A percentile compares a stretch with the other conserved stretches of the same genome.
These are phyloP conservation scores for Eucalyptus cloeziana DNA, from an alignment of 345 rosid genomes.

Conservation along the genomic window DNA sequence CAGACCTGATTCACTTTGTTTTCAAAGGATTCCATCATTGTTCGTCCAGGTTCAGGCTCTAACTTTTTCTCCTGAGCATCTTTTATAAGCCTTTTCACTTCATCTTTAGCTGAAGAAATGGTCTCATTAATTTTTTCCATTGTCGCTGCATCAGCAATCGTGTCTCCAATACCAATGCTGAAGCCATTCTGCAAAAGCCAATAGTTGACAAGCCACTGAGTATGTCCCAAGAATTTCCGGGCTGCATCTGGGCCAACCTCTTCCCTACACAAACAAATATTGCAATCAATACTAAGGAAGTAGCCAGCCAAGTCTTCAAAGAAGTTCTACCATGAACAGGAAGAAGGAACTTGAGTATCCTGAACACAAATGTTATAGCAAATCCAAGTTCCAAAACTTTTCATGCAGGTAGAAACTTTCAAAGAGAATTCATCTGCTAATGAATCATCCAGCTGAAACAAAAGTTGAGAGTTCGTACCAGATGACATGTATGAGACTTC, in stretches of 20 bases:
- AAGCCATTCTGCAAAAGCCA: conserved; percentile 96
- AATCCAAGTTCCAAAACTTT: background rate
- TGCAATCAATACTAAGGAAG: background rate
- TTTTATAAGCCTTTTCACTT: conserved; percentile 64
- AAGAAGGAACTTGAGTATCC: background rate
- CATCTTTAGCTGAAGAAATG: conserved; percentile 69
- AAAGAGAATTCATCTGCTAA: background rate
- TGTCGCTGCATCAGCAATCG: conserved; percentile 92
- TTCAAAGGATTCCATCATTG: conserved; percentile 95
- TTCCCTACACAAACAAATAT: conserved; percentile 46
- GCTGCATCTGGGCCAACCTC: conserved; percentile 99
- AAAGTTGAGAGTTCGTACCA: conserved; percentile 35
- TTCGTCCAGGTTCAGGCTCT: conserved; percentile 96
- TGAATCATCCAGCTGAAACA: background rate
- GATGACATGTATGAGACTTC: conserved; percentile 95
- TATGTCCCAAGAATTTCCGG: conserved; percentile 94
- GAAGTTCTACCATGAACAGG: background rate
- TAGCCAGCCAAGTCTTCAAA: background rate
- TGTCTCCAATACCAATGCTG: conserved; percentile 97
- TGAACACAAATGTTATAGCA: background rate
- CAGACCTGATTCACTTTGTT: conserved; percentile 91
- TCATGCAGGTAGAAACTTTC: background rate
- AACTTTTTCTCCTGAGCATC: conserved; percentile 57
- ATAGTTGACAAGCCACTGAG: conserved; percentile 99
- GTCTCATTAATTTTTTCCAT: conserved; percentile 93